phyloP scores from a whole-genome alignment of 345 rosid species.

The Xanthoceras sorbifolium region DNA sequence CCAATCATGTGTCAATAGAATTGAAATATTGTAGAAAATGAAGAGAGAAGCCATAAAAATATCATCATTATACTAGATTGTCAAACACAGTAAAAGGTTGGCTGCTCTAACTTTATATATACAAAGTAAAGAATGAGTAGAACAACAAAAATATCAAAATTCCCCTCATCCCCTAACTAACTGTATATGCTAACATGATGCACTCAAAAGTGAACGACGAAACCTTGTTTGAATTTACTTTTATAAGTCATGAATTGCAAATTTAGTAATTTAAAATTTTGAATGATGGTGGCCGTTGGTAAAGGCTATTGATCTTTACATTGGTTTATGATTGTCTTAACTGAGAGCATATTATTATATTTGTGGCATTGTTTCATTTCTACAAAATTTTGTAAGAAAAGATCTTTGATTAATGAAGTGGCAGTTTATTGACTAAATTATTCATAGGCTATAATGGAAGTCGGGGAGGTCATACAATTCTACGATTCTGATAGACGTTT shows the following conservation, averaged over 20 bases:
- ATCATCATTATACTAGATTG: not conserved
- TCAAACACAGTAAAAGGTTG: too few relatives aligned
- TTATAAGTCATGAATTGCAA: not conserved
- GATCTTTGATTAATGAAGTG: not conserved
- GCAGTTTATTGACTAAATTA: not conserved
- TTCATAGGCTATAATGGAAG: conserved; percentile 78
- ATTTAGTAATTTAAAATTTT: not conserved
- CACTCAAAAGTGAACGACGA: not conserved
- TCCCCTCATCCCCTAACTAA: too few relatives aligned
- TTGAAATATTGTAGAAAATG: not conserved
- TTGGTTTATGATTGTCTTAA: not conserved
- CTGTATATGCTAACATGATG: not conserved
- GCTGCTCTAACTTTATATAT: too few relatives aligned
- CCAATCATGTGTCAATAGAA: not conserved
- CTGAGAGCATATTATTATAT: not conserved
- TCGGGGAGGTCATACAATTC: conserved; percentile 84
- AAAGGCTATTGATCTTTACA: not conserved
- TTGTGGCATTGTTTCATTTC: not conserved
- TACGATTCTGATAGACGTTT: conserved; percentile 79
- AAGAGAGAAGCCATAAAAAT: not conserved
- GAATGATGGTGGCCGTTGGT: not conserved
- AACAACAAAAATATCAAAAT: too few relatives aligned
- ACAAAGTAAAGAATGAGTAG: too few relatives aligned
- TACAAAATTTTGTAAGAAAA: not conserved
- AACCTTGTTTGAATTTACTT: not conserved